These are phyloP conservation scores for Boletales sp. DNA, from an alignment of 768 basidiomycete species.

Conservation along the genomic window DNA sequence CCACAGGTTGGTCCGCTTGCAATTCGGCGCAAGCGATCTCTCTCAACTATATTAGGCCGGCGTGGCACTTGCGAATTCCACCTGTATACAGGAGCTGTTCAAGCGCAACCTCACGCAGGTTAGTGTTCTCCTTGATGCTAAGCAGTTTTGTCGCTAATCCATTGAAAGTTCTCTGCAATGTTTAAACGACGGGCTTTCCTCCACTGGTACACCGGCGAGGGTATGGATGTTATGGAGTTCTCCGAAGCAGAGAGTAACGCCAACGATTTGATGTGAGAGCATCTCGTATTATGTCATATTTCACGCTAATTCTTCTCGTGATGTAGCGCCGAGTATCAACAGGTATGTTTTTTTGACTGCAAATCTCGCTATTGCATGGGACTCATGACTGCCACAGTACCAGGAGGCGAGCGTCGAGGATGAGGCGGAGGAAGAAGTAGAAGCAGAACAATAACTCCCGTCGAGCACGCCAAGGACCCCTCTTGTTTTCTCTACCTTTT, in stretches of 20 bases:
- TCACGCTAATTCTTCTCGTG: constrained; percentile 2
- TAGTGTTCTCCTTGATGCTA: constrained; percentile 8
- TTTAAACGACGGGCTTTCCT: constrained; percentile 83
- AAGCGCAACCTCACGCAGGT: constrained; percentile 66
- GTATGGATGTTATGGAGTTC: constrained; percentile 85
- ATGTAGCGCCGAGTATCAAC: constrained; percentile 84
- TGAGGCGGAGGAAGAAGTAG: constrained; percentile 39
- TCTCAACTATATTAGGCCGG: constrained; percentile 45
- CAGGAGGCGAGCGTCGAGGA: constrained; percentile 52
- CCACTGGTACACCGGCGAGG: constrained; percentile 89
- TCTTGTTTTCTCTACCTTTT: not conserved
- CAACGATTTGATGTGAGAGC: constrained; percentile 72
- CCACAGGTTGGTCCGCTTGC: constrained; percentile 44
- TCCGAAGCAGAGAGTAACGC: constrained; percentile 84
- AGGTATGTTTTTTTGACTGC: constrained; percentile 39
- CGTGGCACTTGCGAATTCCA: constrained; percentile 73
- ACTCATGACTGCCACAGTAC: constrained; percentile 38
- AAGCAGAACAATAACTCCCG: constrained; percentile 30
- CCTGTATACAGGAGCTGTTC: constrained; percentile 84
- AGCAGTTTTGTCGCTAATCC: constrained; percentile 1
- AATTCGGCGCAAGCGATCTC: not conserved
- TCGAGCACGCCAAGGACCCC: not conserved
- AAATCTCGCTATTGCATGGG: not conserved
- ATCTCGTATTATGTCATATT: not conserved
- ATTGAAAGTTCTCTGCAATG: constrained; percentile 66